Conservation (phyloP, 1,284 basidiomycete genomes). For the Meira nashicola region DNA sequence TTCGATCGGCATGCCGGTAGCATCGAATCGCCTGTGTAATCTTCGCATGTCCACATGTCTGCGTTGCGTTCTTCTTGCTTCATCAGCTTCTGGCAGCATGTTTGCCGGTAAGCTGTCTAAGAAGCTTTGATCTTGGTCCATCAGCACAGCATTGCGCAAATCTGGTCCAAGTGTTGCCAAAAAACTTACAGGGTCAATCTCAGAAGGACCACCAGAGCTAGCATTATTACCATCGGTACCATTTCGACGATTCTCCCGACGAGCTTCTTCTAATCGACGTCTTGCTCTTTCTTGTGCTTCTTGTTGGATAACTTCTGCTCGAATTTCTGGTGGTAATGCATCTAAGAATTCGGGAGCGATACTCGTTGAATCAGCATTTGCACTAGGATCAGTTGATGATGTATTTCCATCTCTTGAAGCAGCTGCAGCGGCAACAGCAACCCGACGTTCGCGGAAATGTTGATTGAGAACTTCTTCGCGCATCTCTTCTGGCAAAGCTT, state of each 20-base stretch:
- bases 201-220: slow-evolving; percentile 10
- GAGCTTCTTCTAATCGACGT: slow-evolving; percentile 55
- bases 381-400: slow-evolving; percentile 40
- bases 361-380: slow-evolving; percentile 60
- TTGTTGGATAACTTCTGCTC: slow-evolving; percentile 93
- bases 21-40: not conserved
- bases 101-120: slow-evolving; percentile 67
- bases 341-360: slow-evolving; percentile 94
- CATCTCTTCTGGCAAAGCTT: slow-evolving; percentile 97
- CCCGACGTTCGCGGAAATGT: slow-evolving; percentile 78
- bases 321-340: slow-evolving; percentile 89
- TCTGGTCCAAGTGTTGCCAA: slow-evolving; percentile 76
- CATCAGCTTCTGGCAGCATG: slow-evolving; percentile 16
- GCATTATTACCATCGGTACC: slow-evolving; percentile 12
- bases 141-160: slow-evolving; percentile 75
- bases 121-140: slow-evolving; percentile 79
- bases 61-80: slow-evolving; percentile 11
- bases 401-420: slow-evolving; percentile 55
- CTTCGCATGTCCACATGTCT: slow-evolving; percentile 19
- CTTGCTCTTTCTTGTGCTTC: slow-evolving; percentile 74
- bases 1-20: not conserved
- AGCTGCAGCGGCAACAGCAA: slow-evolving; percentile 57
- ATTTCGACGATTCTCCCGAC: not conserved
- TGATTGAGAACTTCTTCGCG: slow-evolving; percentile 96
- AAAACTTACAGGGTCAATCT: slow-evolving; percentile 79